Base-by-base conservation (phyloP, 2,329 filamentous ascomycete genomes). In the Fusarium acutatum region DNA sequence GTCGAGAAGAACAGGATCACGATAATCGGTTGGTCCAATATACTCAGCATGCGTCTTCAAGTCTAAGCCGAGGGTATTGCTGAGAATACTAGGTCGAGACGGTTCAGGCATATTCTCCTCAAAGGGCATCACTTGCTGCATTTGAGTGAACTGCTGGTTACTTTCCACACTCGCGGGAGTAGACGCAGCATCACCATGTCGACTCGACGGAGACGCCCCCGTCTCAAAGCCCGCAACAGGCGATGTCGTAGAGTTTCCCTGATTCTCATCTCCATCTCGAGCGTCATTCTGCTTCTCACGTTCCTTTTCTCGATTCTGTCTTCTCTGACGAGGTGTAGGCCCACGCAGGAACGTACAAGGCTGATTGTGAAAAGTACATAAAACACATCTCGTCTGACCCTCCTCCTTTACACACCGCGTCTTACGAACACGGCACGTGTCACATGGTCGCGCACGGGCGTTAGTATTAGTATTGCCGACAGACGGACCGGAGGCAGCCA, bases 281-380 rank as follows among this genome's bases (percentile, higher is more conserved):
- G 41, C 52, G 7, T 63, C 61, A 8, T 17, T 43, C 20, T 69
- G 71, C 49, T 69, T 77, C 17, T 78, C 71, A 24, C 72, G 63
- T 15, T 74, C 71, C 24, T 64, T 73, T 11, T 77, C 75, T 34
- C 68, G 63, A 60, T 78, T 57, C 67, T 77, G 67, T 60, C 77
- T 73, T 46, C 79, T 78, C 52, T 79, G 75, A 40, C 80, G 79
- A 35, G 80, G 80, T 22, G 80, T 79, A 24, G 80, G 80, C 0
- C 80, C 81, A n/a, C 80, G 79, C 57, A 91, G 84, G 79, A 91
- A 92, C 30, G 90, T 92, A 80, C 90, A 92, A 71, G 90, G 88
- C 77, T 91, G 89, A 79, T 89, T 89, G 81, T 92, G 90, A 79
- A 92, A 91, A 70, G 88, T 87, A 81, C 90, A 92, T 66, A 92